Base-by-base conservation (phyloP, 352 stramenopile species). In the Pythium diclinum region DNA sequence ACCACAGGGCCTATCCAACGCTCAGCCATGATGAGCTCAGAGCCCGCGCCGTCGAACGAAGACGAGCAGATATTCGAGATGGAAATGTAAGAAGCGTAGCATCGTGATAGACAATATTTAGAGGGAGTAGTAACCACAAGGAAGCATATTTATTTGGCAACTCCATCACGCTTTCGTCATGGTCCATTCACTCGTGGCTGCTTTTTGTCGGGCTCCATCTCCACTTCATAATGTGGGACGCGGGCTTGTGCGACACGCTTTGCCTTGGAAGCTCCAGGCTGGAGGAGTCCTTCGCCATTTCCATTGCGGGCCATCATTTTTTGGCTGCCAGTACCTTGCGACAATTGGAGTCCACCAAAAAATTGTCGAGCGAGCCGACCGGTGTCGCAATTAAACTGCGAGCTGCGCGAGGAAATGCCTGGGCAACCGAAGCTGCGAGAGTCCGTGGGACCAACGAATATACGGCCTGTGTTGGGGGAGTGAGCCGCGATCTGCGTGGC, bases 31-130 rank as follows among this genome's bases (percentile, higher is more conserved):
- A 28, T 51, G 30, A 16, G 16, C 48, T 13, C 34, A 25, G 48
- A 47, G 8, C 19, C 14, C 30, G 9, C 25, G 9, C 56, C 62
- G 44, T 67, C 59, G 33, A 52, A 64, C 33, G 56, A 73, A 64
- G 75, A 85, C 65, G 79, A 85, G 38, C 71, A 87, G 23, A 91
- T 91, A 57, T 91, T 91, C 38, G 75, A 80, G 64, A 81, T 88
- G 79, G 81, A 91, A 63, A 67, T 91, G 55, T 91, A 63, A 75
- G 56, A 63, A 75, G 56, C 57, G 36, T 66, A 40, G 60, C 28
- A 52, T 25, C 42, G 66, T 59, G 28, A 52, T 59, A 65, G 46
- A 52, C 55, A 53, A 56, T 32, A 55, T 28, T 64, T 57, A 69
- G 42, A 55, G 17, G n/a, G 40, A 66, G 16, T 11, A 38, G 3